Percentiles rank a stretch among this genome's conserved stretches.
phyloP scores from a whole-genome alignment of 768 basidiomycete genomes.

The Mycena vulgaris region DNA sequence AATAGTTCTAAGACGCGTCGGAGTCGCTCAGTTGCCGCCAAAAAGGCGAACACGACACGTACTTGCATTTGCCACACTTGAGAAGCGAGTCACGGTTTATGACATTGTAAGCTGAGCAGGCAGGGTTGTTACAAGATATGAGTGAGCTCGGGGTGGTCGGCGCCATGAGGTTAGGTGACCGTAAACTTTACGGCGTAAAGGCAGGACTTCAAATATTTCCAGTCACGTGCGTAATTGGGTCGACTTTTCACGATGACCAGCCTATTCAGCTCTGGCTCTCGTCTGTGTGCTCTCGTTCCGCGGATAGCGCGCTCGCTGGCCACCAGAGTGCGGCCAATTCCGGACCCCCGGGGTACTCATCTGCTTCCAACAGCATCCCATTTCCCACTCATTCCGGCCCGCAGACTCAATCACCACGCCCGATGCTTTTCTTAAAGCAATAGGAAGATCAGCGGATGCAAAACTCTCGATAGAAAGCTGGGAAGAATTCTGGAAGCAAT shows the following conservation, averaged over 20 bases:
- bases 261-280: constrained; percentile 9
- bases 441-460: constrained; percentile 77
- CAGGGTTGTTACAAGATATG: constrained; percentile 25
- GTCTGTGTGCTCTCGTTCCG: constrained; percentile 41
- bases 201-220: too few species aligned
- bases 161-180: constrained; percentile 1
- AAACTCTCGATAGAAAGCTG: constrained; percentile 78
- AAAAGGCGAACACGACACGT: neutral
- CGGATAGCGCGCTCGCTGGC: constrained; percentile 50
- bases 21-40: neutral
- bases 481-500: constrained; percentile 79
- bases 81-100: constrained; percentile 20
- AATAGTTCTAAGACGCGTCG: constrained; percentile 10
- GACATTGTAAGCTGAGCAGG: neutral
- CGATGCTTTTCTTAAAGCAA: constrained; percentile 77
- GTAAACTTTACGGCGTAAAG: too few species aligned
- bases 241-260: constrained; percentile 20
- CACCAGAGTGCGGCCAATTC: constrained; percentile 55
- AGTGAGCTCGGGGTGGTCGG: constrained; percentile 18
- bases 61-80: constrained; percentile 26
- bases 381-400: constrained; percentile 29
- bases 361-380: constrained; percentile 31
- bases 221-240: neutral
- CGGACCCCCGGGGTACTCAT: constrained; percentile 52
- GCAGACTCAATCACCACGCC: constrained; percentile 70